Evolutionary conservation across 192 early-diverging fungal genomes (phyloP).

Genomic region (Linnemannia elongata): DNA sequence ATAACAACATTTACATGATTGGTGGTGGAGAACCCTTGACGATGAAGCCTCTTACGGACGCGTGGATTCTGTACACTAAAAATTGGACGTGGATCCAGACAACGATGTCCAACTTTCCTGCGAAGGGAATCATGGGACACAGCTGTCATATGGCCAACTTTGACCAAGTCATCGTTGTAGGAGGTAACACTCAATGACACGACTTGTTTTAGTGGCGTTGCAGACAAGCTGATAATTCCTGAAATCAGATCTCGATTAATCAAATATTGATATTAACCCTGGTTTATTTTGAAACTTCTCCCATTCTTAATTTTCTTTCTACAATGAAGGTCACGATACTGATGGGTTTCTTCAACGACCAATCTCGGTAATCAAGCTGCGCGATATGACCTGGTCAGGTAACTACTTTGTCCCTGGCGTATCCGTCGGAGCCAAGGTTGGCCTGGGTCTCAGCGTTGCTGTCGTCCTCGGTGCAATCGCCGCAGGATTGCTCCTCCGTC

Average conservation of each 20-base stretch:
- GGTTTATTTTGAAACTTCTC: not conserved
- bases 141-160: slow-evolving; percentile 18
- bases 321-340: slow-evolving; percentile 15
- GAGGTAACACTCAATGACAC: slow-evolving; percentile 18
- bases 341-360: slow-evolving; percentile 5
- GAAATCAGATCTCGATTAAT: not conserved
- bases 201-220: not conserved
- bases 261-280: not conserved
- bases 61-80: slow-evolving; percentile 37
- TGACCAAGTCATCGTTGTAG: slow-evolving; percentile 44
- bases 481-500: slow-evolving; percentile 33
- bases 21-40: slow-evolving; percentile 21
- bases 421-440: slow-evolving; percentile 30
- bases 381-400: slow-evolving; percentile 13
- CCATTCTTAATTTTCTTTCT: not conserved
- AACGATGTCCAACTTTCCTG: slow-evolving; percentile 18
- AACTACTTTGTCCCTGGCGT: slow-evolving; percentile 17
- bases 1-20: slow-evolving; percentile 35
- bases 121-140: slow-evolving; percentile 41
- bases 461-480: slow-evolving; percentile 34
- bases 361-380: slow-evolving; percentile 31
- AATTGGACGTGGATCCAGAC: slow-evolving; percentile 38
- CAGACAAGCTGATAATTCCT: not conserved
- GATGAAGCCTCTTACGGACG: slow-evolving; percentile 15
- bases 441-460: slow-evolving; percentile 19